Conservation (phyloP, 2,329 filamentous ascomycete species). For the Grosmannia clavigera region DNA sequence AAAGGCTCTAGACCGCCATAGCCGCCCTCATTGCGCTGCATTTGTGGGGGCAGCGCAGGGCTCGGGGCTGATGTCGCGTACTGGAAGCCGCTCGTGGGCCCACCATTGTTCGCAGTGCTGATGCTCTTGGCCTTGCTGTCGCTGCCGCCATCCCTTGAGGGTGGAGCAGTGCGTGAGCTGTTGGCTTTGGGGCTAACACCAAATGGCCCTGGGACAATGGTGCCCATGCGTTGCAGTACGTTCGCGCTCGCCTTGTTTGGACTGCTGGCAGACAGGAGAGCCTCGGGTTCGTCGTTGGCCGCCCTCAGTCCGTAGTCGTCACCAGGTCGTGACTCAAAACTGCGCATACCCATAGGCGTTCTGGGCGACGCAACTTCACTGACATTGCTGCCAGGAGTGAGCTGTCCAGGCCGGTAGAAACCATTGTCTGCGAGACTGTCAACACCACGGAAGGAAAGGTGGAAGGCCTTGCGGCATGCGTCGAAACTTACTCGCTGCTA, state of each 20-base stretch:
- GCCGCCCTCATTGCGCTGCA: slow-evolving; percentile 38
- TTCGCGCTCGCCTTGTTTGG: slow-evolving; percentile 28
- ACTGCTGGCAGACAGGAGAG: slow-evolving; percentile 35
- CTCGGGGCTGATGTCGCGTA: not conserved
- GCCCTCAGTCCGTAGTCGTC: slow-evolving; percentile 35
- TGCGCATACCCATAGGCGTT: slow-evolving; percentile 34
- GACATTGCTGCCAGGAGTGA: slow-evolving; percentile 51
- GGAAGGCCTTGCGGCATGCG: not conserved
- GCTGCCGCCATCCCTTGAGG: slow-evolving; percentile 9
- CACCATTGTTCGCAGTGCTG: not conserved
- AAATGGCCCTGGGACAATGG: slow-evolving; percentile 55
- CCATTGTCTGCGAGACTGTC: slow-evolving; percentile 34
- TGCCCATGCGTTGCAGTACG: slow-evolving; percentile 51
- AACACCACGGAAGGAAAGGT: slow-evolving; percentile 14
- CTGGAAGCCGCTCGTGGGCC: not conserved
- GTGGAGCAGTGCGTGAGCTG: slow-evolving; percentile 21
- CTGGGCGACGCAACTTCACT: slow-evolving; percentile 53
- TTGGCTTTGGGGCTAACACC: slow-evolving; percentile 26
- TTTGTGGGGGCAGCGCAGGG: slow-evolving; percentile 19
- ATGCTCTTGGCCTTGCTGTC: not conserved
- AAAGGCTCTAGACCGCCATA: slow-evolving; percentile 47
- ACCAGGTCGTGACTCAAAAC: slow-evolving; percentile 21
- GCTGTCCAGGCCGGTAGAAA: slow-evolving; percentile 41
- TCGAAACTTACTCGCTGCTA: slow-evolving; percentile 40
- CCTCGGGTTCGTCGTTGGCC: slow-evolving; percentile 24